These are phyloP conservation scores for Cutaneotrichosporon mucoides DNA, from an alignment of 1,284 basidiomycete species.

Conservation along the genomic window DNA sequence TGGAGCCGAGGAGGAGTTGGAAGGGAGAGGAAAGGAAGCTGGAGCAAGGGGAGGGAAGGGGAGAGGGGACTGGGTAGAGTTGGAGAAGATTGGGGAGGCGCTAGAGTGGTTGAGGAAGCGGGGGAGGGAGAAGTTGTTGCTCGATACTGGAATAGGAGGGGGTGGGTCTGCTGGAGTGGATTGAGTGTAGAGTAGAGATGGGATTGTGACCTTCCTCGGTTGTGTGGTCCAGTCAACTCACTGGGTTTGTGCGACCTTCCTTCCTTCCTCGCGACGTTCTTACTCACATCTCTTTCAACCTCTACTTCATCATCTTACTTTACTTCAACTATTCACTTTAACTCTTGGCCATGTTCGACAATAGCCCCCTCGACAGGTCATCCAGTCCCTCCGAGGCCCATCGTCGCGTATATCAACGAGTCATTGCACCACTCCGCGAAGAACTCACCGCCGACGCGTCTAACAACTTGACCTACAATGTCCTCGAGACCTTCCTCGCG, in stretches of 20 bases:
- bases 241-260: too few relatives aligned
- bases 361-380: too few relatives aligned
- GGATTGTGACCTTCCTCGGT: neutral
- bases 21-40: conserved; percentile 20
- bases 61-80: conserved; percentile 52
- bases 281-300: too few relatives aligned
- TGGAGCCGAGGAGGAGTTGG: conserved; percentile 12
- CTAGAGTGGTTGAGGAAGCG: conserved; percentile 60
- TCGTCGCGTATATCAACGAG: too few relatives aligned
- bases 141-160: conserved; percentile 62
- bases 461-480: neutral
- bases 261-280: too few relatives aligned
- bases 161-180: neutral
- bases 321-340: too few relatives aligned
- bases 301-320: too few relatives aligned
- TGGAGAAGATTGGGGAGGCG: conserved; percentile 66
- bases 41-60: conserved; percentile 37
- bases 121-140: conserved; percentile 56
- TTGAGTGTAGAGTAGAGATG: too few relatives aligned
- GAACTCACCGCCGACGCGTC: neutral
- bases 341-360: too few relatives aligned
- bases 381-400: too few relatives aligned
- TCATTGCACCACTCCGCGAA: neutral
- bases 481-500: neutral
- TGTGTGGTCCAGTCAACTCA: neutral